phyloP scores from a whole-genome alignment of 129 eudicot species.

The Heracleum sosnowskyi region DNA sequence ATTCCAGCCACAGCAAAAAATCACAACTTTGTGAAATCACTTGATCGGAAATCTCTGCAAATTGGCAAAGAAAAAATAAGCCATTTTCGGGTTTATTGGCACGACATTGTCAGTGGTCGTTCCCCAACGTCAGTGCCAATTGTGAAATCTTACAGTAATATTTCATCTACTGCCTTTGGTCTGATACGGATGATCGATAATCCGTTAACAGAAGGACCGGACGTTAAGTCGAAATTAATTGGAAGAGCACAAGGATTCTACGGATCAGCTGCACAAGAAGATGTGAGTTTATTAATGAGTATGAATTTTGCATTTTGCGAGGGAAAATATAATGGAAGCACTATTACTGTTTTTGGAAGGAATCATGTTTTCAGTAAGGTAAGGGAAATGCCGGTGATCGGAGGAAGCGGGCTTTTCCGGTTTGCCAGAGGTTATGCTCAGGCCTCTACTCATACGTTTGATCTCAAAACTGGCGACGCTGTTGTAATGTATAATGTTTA shows the following conservation, averaged over 20 bases:
- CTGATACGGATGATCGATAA: conserved; percentile 16
- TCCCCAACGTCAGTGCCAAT: conserved; percentile 10
- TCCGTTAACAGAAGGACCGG: conserved; percentile 18
- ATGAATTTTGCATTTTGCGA: conserved; percentile 22
- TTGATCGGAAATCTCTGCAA: not conserved
- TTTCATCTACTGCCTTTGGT: conserved; percentile 11
- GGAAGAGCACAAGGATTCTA: conserved; percentile 31
- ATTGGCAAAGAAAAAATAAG: conserved; percentile 11
- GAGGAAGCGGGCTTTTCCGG: conserved; percentile 20
- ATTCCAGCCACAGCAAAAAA: not conserved
- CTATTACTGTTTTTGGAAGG: conserved; percentile 18
- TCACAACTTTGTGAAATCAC: not conserved
- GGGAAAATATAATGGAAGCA: conserved; percentile 31
- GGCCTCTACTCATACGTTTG: conserved; percentile 12
- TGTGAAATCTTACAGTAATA: not conserved
- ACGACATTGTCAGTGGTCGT: conserved; percentile 18
- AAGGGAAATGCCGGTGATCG: conserved; percentile 18
- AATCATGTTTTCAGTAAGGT: conserved; percentile 11
- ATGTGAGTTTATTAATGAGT: conserved; percentile 13
- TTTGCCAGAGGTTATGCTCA: conserved; percentile 23
- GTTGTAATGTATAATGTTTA: conserved; percentile 17
- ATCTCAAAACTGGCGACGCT: conserved; percentile 15
- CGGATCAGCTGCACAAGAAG: conserved; percentile 11
- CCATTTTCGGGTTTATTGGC: conserved; percentile 24
- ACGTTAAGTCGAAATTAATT: conserved; percentile 11